Evolutionary conservation across 352 stramenopile species (phyloP), one percentile per base, ranked within the genome.

Genomic region (Phytophthora nicotianae): DNA sequence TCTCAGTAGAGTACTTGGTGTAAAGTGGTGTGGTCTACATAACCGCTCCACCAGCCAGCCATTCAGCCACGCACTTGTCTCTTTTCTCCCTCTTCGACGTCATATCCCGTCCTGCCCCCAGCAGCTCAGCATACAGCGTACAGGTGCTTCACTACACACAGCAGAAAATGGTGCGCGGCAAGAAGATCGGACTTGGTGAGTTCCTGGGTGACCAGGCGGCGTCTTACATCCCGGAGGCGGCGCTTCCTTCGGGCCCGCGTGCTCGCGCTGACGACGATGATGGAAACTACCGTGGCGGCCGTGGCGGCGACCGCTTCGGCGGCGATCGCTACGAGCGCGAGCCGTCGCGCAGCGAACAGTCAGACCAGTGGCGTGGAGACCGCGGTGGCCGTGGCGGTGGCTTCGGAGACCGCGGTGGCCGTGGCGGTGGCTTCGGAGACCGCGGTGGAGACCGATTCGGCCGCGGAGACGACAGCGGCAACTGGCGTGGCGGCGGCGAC

Each of bases 131-230:
- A 24, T n/a, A n/a, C 24, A 29, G 24, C 19, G 7, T 40, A 20
- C 46, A 20, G 21, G 29, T 21, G 5, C 46, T 17, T 43, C 37
- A 41, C 16, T n/a, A 51, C n/a, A 49, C 42, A 38, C 17, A 50
- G 35, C 42, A 56, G 72, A 45, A 21, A 10, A 90, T 88, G 77
- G 73, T 79, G 19, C 74, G 74, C 48, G 78, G 67, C 50, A 86
- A 90, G 70, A 89, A 90, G 58, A 89, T 91, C 67, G 73, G 73
- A 48, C 72, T 91, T 29, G 78, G 82, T 50, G 80, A 89, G 72
- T 91, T 89, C 74, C 74, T 91, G 9, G 82, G 82, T 35, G 79
- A 89, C 74, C 65, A 85, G 48, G 71, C 71, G n/a, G 72, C 77
- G 20, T 48, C 57, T 20, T 89, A 88, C 56, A 91, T 83, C 50